Evolutionary conservation across 1,284 basidiomycete species (phyloP).

Genomic region (Moniliella sp.): DNA sequence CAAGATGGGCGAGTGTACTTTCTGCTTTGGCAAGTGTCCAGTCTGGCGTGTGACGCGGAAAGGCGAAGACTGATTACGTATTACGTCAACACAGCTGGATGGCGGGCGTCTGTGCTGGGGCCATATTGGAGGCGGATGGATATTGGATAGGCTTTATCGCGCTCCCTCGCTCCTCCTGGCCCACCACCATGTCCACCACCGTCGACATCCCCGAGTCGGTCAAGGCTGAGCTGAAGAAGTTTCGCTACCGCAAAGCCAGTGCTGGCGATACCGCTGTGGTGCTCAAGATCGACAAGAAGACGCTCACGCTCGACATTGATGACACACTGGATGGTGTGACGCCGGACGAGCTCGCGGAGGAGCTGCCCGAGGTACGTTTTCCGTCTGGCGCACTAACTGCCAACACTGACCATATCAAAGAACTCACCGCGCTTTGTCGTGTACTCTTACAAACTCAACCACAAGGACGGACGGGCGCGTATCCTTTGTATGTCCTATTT

Average conservation of each 20-base stretch:
- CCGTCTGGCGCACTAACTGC: background rate
- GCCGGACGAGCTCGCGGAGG: constrained; percentile 21
- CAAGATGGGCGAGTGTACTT: too few relatives aligned
- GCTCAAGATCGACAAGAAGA: constrained; percentile 22
- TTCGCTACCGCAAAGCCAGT: constrained; percentile 12
- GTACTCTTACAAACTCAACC: constrained; percentile 57
- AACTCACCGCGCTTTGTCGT: constrained; percentile 74
- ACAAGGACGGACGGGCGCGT: constrained; percentile 62
- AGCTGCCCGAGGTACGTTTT: constrained; percentile 3
- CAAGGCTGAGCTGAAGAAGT: constrained; percentile 8
- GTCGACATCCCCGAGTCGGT: constrained; percentile 20
- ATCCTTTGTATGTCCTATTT: constrained; percentile 40
- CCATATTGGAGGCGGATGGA: too few relatives aligned
- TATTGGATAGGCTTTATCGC: too few relatives aligned
- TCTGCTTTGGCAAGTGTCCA: too few relatives aligned
- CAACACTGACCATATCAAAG: constrained; percentile 36
- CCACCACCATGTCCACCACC: constrained; percentile 5
- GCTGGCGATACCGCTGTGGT: constrained; percentile 13
- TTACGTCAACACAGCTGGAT: too few relatives aligned
- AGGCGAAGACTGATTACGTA: too few relatives aligned
- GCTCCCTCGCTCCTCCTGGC: constrained; percentile 1
- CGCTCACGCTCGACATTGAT: constrained; percentile 17
- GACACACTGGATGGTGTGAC: constrained; percentile 11
- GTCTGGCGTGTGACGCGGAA: too few relatives aligned
- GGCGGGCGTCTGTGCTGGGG: too few relatives aligned